Conservation (phyloP, 768 basidiomycete genomes). For the Scleroderma citrinum region DNA sequence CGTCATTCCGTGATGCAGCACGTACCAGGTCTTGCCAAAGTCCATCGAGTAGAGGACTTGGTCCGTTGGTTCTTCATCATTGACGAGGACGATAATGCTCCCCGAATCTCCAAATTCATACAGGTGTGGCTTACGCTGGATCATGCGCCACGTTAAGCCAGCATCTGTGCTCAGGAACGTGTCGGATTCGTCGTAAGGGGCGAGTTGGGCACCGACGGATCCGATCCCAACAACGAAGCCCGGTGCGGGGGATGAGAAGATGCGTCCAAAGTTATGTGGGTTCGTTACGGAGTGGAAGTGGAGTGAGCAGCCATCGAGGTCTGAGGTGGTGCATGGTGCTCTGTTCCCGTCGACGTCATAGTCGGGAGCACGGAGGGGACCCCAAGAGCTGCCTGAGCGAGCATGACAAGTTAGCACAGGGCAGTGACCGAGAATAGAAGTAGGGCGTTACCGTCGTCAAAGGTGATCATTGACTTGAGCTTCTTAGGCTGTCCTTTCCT, state of each 20-base stretch:
- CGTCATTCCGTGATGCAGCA: not conserved
- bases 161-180: conserved; percentile 92
- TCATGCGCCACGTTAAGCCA: conserved; percentile 82
- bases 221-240: conserved; percentile 98
- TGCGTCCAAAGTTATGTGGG: conserved; percentile 88
- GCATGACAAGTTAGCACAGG: not conserved
- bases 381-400: conserved; percentile 63
- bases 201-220: conserved; percentile 63
- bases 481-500: conserved; percentile 61
- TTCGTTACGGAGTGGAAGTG: conserved; percentile 91
- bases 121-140: conserved; percentile 70
- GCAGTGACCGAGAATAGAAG: not conserved
- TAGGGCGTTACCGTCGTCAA: conserved; percentile 64
- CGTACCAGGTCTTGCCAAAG: conserved; percentile 78
- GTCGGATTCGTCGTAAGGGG: conserved; percentile 79
- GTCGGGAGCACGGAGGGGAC: conserved; percentile 52
- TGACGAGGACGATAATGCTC: conserved; percentile 71
- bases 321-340: conserved; percentile 55
- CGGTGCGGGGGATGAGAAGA: conserved; percentile 93
- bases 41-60: conserved; percentile 74
- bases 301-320: conserved; percentile 64
- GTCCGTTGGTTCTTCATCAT: conserved; percentile 78
- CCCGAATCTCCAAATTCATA: conserved; percentile 95
- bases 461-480: conserved; percentile 77
- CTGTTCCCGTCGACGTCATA: conserved; percentile 54